Base-by-base conservation (phyloP, 2,329 filamentous ascomycete species). In the Fusarium nanum region DNA sequence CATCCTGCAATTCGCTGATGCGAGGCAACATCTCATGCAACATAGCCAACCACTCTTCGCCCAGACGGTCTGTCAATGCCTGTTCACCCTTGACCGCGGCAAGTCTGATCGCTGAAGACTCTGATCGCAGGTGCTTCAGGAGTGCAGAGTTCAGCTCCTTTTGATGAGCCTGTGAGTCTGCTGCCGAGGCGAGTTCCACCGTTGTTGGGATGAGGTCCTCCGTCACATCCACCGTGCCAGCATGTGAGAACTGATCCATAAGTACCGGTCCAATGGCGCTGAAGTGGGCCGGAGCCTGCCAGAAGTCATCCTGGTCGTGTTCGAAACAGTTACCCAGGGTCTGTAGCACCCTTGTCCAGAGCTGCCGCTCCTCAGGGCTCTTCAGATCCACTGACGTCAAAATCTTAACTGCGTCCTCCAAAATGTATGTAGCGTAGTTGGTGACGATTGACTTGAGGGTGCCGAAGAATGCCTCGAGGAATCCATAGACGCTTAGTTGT, bases 11-110 rank as follows among this genome's bases (percentile, higher is more conserved):
- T 83, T 99, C 96, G 76, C 93, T 97, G 74, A 99, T 97, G 70
- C 95, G 93, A 22, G 97, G 95, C 78, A 99, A 82, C 92, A 98
- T 98, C 86, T 99, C 96, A 0, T 95, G 93, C 77, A 98, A 80
- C 83, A 97, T 87, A 2, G 90, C 88, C 64, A 99, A 82, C 96
- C 96, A 99, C 77, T 99, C 96, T 79, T 98, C 94, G 63, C 94
- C 94, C 27, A 98, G 82, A 49, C 88, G 85, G 72, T 92, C 89
- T 14, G 94, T 97, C 68, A 98, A 84, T 16, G 87, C 88, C 77
- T 94, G 91, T 82, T 98, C 89, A 72, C 91, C 91, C 80, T 90
- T 90, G 37, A 99, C 91, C 1, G 93, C 93, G 2, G 92, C 93
- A 34, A 98, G 83, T 18, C 96, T 88, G 10, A 95, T 91, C 25